Evolutionary conservation across 23 red algal genomes (phyloP).

Genomic region (Gracilariopsis chorda): DNA sequence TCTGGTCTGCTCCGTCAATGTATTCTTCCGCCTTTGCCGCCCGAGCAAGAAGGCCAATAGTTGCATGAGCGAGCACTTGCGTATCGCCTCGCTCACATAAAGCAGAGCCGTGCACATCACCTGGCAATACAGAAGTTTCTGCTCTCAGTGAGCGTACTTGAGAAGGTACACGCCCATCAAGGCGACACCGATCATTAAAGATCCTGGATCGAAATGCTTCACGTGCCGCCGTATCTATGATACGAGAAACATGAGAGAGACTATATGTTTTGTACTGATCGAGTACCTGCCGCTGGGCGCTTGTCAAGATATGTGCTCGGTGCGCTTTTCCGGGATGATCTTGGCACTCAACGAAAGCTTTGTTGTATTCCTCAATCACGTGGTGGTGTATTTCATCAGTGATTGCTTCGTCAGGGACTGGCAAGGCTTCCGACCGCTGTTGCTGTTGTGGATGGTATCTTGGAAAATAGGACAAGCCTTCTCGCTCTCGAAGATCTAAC

Average conservation of each 20-base stretch:
- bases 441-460: background rate
- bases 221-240: conserved; percentile 1
- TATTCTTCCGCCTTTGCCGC: conserved; percentile 71
- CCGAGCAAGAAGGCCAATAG: conserved; percentile 69
- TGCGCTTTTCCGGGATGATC: conserved; percentile 50
- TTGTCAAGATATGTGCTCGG: conserved; percentile 41
- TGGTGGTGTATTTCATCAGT: background rate
- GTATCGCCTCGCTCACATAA: conserved; percentile 87
- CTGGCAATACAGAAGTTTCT: conserved; percentile 58
- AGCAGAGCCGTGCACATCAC: conserved; percentile 78
- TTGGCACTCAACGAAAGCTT: conserved; percentile 44
- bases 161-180: conserved; percentile 71
- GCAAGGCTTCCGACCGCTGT: background rate
- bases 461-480: conserved; percentile 30
- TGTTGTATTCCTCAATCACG: background rate
- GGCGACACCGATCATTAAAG: conserved; percentile 4
- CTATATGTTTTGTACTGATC: background rate
- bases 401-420: background rate
- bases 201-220: conserved; percentile 48
- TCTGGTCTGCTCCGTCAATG: conserved; percentile 61
- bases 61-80: conserved; percentile 86
- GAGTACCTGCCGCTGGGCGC: conserved; percentile 21
- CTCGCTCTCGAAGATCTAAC: background rate
- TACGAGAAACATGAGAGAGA: background rate
- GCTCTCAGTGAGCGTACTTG: conserved; percentile 70